Conservation (phyloP, 768 basidiomycete genomes). For the Daedaleopsis nitida region DNA sequence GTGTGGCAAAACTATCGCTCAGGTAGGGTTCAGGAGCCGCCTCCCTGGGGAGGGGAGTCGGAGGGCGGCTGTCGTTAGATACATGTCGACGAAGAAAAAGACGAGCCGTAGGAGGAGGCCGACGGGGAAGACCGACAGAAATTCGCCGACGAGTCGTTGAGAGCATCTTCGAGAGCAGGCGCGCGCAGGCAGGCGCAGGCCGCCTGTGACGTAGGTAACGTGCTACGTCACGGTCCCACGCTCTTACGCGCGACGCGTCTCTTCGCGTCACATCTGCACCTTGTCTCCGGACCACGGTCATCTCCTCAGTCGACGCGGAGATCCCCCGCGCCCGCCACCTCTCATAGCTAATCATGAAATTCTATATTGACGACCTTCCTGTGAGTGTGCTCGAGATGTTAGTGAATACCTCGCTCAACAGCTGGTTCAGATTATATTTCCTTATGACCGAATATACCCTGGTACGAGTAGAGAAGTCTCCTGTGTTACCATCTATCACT, state of each 20-base stretch:
- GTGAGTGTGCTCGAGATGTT: slow-evolving; percentile 39
- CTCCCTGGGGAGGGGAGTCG: slow-evolving; percentile 7
- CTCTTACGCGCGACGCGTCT: slow-evolving; percentile 9
- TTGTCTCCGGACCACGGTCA: slow-evolving; percentile 22
- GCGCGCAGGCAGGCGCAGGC: slow-evolving; percentile 6
- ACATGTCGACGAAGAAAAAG: slow-evolving; percentile 7
- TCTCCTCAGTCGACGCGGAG: slow-evolving; percentile 1
- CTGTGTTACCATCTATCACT: not conserved
- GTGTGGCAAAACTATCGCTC: slow-evolving; percentile 36
- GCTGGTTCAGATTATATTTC: slow-evolving; percentile 72
- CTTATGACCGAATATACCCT: slow-evolving; percentile 95
- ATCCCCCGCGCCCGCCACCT: not conserved
- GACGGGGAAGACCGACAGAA: slow-evolving; percentile 9
- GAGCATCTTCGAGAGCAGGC: slow-evolving; percentile 24
- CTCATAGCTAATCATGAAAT: slow-evolving; percentile 31
- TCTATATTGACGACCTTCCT: slow-evolving; percentile 39
- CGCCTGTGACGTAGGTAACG: slow-evolving; percentile 1
- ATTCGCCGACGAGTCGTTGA: slow-evolving; percentile 21
- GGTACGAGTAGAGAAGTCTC: slow-evolving; percentile 46
- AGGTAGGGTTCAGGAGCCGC: slow-evolving; percentile 13
- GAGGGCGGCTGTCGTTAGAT: slow-evolving; percentile 12
- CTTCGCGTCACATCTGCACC: slow-evolving; percentile 5
- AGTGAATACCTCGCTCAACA: slow-evolving; percentile 8
- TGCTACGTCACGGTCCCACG: slow-evolving; percentile 1
- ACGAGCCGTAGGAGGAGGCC: not conserved